Conservation (phyloP, 768 basidiomycete species). For the Rhizopogon rudus region DNA sequence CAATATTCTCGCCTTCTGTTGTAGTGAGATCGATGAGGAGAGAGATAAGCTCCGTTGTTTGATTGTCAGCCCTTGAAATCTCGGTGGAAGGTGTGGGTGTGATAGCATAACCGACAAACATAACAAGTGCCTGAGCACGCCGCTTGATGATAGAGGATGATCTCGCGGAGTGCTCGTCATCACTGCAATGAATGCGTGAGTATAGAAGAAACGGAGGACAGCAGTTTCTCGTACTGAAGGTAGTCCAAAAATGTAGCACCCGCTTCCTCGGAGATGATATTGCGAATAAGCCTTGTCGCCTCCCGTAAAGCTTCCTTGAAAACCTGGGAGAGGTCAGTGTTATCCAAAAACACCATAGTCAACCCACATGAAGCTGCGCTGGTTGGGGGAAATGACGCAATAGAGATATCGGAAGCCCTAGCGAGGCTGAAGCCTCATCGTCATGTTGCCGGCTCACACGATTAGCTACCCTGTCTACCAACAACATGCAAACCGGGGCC, state of each 20-base stretch:
- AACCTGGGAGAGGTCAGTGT: slow-evolving; percentile 33
- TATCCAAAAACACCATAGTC: not conserved
- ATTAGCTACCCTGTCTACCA: slow-evolving; percentile 74
- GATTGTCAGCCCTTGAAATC: slow-evolving; percentile 11
- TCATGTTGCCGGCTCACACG: slow-evolving; percentile 58
- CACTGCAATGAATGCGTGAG: slow-evolving; percentile 31
- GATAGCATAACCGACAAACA: slow-evolving; percentile 55
- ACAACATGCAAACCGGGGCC: slow-evolving; percentile 75
- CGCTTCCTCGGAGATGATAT: slow-evolving; percentile 33
- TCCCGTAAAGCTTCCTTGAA: slow-evolving; percentile 66
- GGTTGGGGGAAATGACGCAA: slow-evolving; percentile 48
- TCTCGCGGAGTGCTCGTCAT: slow-evolving; percentile 52
- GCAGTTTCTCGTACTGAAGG: slow-evolving; percentile 38
- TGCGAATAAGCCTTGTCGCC: slow-evolving; percentile 49
- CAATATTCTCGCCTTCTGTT: slow-evolving; percentile 31
- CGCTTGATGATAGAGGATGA: slow-evolving; percentile 42
- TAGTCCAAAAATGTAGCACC: slow-evolving; percentile 52
- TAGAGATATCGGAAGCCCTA: slow-evolving; percentile 64
- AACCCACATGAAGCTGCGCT: slow-evolving; percentile 50
- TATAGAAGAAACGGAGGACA: not conserved
- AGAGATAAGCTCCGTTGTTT: slow-evolving; percentile 39
- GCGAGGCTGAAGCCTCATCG: slow-evolving; percentile 52
- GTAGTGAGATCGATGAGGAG: slow-evolving; percentile 45
- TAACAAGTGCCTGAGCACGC: slow-evolving; percentile 62
- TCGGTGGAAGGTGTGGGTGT: slow-evolving; percentile 17